phyloP scores from a whole-genome alignment of 306 rosid genomes.

The Quercus berberidifolia region DNA sequence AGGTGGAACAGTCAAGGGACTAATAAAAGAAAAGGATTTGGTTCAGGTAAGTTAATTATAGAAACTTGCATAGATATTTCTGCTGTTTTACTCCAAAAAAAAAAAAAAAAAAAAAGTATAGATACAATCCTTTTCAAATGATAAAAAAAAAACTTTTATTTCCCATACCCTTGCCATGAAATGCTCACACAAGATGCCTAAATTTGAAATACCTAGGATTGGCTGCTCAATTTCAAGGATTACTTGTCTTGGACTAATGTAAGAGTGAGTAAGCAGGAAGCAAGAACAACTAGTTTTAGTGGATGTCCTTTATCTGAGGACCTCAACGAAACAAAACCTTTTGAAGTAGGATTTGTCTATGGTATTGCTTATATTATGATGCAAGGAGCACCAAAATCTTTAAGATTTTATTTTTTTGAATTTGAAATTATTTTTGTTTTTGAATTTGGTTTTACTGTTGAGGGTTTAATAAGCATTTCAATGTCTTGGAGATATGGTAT shows the following conservation, averaged over 20 bases:
- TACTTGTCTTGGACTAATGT: not conserved
- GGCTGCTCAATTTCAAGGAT: not conserved
- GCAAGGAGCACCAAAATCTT: too few relatives aligned
- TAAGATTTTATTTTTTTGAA: too few relatives aligned
- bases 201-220: not conserved
- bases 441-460: too few relatives aligned
- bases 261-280: not conserved
- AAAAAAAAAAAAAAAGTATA: too few relatives aligned
- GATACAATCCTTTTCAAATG: too few relatives aligned
- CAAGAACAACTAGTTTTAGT: not conserved
- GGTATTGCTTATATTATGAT: not conserved
- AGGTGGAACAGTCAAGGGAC: slow-evolving; percentile 86
- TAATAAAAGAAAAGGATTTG: slow-evolving; percentile 77
- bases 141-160: not conserved
- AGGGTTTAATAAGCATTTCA: not conserved
- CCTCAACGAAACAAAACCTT: not conserved
- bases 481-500: not conserved
- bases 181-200: not conserved
- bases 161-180: not conserved
- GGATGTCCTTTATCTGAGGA: not conserved
- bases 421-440: too few relatives aligned
- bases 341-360: not conserved
- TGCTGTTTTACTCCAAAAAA: too few relatives aligned
- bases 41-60: slow-evolving; percentile 68
- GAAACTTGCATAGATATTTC: not conserved